phyloP scores from a whole-genome alignment of 2,329 filamentous ascomycete species.

The Penicillium janthinellum region DNA sequence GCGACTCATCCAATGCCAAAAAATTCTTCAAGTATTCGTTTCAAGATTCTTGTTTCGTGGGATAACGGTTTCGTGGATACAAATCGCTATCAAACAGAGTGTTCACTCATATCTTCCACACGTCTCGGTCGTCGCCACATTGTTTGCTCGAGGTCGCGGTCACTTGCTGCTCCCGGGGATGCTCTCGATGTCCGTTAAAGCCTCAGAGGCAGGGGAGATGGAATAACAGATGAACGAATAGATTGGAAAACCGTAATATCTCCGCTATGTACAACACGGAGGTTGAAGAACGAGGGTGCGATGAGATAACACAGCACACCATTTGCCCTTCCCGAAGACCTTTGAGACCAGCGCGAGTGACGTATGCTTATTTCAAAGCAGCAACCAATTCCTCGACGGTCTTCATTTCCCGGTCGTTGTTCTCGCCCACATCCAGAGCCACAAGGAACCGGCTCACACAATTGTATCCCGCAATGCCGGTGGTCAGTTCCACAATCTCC shows the following conservation, averaged over 20 bases:
- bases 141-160: no score
- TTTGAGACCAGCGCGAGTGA: neutral
- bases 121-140: no score
- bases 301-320: neutral
- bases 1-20: no score
- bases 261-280: neutral
- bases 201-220: neutral
- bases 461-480: constrained; percentile 85
- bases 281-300: neutral
- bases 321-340: neutral
- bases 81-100: no score
- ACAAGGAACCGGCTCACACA: constrained; percentile 85
- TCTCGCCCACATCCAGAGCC: constrained; percentile 67
- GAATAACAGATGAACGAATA: neutral
- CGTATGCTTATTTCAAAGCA: constrained; percentile 5
- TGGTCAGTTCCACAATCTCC: constrained; percentile 80
- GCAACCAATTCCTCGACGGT: constrained; percentile 68
- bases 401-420: constrained; percentile 58
- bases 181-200: no score
- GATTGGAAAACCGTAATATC: neutral
- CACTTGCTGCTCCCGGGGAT: no score
- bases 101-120: no score
- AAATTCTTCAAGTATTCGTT: no score
- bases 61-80: no score
- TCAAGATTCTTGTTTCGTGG: no score